Base-by-base conservation (phyloP, 805 yeast genomes). In the Schizosaccharomyces octosporus region DNA sequence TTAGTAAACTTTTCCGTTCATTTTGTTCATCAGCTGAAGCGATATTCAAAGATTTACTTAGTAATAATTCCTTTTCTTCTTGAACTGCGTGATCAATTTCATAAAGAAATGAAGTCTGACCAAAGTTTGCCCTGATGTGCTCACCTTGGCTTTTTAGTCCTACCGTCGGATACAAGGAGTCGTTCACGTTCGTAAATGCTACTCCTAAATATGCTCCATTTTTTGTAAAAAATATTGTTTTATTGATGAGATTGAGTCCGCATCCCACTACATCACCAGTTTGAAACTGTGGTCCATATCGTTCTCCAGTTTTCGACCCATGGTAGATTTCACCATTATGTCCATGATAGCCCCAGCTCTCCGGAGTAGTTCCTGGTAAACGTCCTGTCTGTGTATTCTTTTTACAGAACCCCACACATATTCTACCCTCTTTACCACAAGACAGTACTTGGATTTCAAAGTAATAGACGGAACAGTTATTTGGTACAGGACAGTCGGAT, bases 191-290 rank as follows among this genome's bases (percentile, higher is more conserved):
- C 5, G 71, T 70, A 64, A 81, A 81, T 1, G 83, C 83, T 48
- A 75, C 72, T 0, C 83, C 84, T 55, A 81, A 68, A 48, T 70
- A 72, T 2, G 85, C 76, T 1, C 96, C 97, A 71, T 89, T 88
- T 69, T 85, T 83, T 0, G 96, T 88, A 65, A 80, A 80, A 66
- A 88, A 89, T 1, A 87, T 76, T 0, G 81, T 72, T 54, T 79
- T 77, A 51, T 78, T 79, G 17, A 78, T 73, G 66, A 79, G 84
- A 72, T 88, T 84, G 29, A 87, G 76, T 4, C 96, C 96, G 70
- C 89, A 84, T 0, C 97, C 97, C 64, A 89, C 76, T 2, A 79
- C 74, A 70, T 87, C 95, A 27, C 77, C 77, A 43, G 72, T 68
- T 0, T 81, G 79, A 69, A 78, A 82, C 39, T 69, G 71, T 51